Conservation (phyloP, 139 green algal genomes). For the Edaphochlamys debaryana region DNA sequence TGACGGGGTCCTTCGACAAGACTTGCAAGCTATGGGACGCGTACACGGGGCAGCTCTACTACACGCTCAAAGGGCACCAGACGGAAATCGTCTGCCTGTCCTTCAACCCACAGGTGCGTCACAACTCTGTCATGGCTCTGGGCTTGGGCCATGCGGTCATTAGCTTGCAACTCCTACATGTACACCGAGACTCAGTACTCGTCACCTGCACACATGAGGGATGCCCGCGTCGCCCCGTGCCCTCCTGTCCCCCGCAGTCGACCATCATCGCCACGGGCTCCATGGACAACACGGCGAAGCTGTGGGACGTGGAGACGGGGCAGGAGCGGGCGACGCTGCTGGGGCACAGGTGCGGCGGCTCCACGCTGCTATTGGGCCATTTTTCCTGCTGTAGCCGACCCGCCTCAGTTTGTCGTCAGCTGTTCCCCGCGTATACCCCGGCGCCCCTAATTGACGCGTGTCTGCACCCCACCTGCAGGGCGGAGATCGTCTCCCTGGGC, state of each 20-base stretch:
- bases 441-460: no score
- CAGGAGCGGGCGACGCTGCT: constrained; percentile 56
- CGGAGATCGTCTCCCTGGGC: constrained; percentile 78
- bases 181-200: no score
- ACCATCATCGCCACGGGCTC: constrained; percentile 77
- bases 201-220: no score
- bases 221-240: no score
- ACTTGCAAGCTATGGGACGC: constrained; percentile 75
- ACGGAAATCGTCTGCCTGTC: constrained; percentile 83
- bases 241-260: not conserved
- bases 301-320: constrained; percentile 83
- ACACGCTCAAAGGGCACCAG: constrained; percentile 76
- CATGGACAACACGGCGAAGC: constrained; percentile 85
- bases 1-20: constrained; percentile 84
- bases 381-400: no score
- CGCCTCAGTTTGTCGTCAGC: no score
- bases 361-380: no score
- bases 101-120: constrained; percentile 73
- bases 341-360: constrained; percentile 11
- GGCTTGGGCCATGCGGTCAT: no score
- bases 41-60: constrained; percentile 72
- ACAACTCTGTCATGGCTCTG: no score
- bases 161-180: no score
- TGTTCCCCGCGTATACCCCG: no score
- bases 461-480: constrained; percentile 39